Percentiles rank a stretch among this genome's conserved stretches.
Evolutionary conservation across 306 rosid species (phyloP).

Genomic region (Prinsepia uniflora): DNA sequence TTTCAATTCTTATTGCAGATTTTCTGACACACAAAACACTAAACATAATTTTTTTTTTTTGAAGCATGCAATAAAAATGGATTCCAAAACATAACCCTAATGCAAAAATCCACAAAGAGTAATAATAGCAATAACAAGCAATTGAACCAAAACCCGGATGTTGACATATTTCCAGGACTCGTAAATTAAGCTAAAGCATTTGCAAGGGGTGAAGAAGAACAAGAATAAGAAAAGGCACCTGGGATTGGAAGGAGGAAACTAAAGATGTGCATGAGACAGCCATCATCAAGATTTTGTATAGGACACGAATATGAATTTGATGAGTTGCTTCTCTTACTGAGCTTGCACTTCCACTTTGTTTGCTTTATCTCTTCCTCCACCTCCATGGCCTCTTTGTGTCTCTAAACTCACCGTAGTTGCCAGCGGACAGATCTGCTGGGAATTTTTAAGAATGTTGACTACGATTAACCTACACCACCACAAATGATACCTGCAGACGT

Average conservation of each 20-base stretch:
- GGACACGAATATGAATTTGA: slow-evolving; percentile 33
- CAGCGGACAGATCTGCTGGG: not conserved
- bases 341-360: slow-evolving; percentile 8
- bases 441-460: not conserved
- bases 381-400: not conserved
- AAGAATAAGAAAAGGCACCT: slow-evolving; percentile 35
- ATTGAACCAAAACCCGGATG: not conserved
- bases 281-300: slow-evolving; percentile 74
- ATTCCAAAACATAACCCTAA: slow-evolving; percentile 3
- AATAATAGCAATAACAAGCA: not conserved
- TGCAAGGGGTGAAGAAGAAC: not conserved
- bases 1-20: not conserved
- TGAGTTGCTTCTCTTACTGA: slow-evolving; percentile 11
- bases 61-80: not conserved
- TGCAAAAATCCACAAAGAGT: not conserved
- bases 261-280: slow-evolving; percentile 89
- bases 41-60: too few species aligned
- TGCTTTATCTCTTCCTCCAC: slow-evolving; percentile 4
- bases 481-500: not conserved
- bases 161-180: not conserved
- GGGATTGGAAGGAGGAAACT: slow-evolving; percentile 92
- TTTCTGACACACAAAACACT: not conserved
- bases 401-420: not conserved
- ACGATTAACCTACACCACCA: not conserved
- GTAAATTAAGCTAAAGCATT: not conserved